Percentiles rank a stretch among this genome's conserved stretches.
Conservation (phyloP, 2,329 filamentous ascomycete genomes). For the Pestalotiopsis sp. region DNA sequence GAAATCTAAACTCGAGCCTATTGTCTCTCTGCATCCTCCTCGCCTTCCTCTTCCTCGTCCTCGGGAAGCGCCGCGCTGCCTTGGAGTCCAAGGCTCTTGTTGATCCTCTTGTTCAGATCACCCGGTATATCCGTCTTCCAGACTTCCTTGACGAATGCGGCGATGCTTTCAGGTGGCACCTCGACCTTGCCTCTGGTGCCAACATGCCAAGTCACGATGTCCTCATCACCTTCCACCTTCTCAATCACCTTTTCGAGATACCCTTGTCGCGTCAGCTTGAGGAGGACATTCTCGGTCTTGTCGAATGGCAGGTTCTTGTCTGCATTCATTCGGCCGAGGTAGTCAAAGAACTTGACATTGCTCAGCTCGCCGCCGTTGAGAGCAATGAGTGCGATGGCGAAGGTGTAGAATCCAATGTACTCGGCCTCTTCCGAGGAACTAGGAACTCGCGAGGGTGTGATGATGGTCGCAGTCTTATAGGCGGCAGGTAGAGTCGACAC, state of each 20-base stretch:
- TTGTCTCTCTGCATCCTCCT: background rate
- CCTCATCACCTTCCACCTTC: constrained; percentile 65
- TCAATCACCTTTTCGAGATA: constrained; percentile 81
- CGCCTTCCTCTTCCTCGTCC: constrained; percentile 17
- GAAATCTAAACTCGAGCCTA: background rate
- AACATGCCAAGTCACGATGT: constrained; percentile 78
- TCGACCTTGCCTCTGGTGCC: constrained; percentile 86
- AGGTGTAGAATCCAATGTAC: constrained; percentile 80
- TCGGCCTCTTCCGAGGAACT: constrained; percentile 70
- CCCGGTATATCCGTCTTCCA: constrained; percentile 53
- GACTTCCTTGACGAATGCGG: constrained; percentile 65
- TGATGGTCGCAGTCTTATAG: constrained; percentile 68
- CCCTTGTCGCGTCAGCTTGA: constrained; percentile 76
- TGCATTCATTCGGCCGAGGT: constrained; percentile 74
- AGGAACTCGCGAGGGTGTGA: constrained; percentile 68
- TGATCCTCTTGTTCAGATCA: constrained; percentile 61
- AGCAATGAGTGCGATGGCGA: constrained; percentile 76
- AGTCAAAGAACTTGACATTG: constrained; percentile 77
- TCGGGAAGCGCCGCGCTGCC: constrained; percentile 21
- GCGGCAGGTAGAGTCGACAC: constrained; percentile 68
- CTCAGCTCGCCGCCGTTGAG: constrained; percentile 73
- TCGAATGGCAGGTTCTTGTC: constrained; percentile 74
- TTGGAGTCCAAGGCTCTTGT: constrained; percentile 61
- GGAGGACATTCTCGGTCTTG: constrained; percentile 74
- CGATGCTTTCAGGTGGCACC: constrained; percentile 75